Base-by-base conservation (phyloP, 352 stramenopile genomes). In the Pythium vanterpoolii region DNA sequence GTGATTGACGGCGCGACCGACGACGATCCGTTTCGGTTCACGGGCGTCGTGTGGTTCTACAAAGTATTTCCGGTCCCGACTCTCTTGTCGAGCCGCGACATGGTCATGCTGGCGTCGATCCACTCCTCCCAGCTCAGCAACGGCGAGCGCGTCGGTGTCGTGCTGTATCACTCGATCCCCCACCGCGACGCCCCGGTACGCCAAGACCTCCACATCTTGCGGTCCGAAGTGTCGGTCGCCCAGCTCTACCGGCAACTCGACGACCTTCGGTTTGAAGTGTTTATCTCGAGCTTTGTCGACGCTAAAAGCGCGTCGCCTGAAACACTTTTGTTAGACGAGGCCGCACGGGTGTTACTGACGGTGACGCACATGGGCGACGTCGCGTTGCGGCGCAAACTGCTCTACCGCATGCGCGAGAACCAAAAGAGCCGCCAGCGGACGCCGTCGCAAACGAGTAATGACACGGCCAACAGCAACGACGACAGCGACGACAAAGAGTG, bases 111-210 rank as follows among this genome's bases (percentile, higher is more conserved):
- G 23, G 38, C 38, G 8, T 34, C 31, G 3, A 47, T 56, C 13
- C 62, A 60, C 31, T 6, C 31, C 4, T 36, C 48, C 8, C 18
- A 51, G 48, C 39, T 64, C 19, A 57, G 55, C 42, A 60, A 48
- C 13, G 77, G 77, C 40, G 77, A 87, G 45, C 69, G 68, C 18
- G 68, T 90, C 53, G 70, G 68, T 4, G 76, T 85, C 58, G 68
- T 61, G 6, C 59, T 87, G 6, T 54, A 72, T 14, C 79, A 90
- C 60, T 87, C 79, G 18, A 68, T 90, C 34, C 53, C 77, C 31
- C 64, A 87, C 23, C 66, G 64, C 1, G 76, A 84, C 50, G 46
- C 83, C 13, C 78, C 78, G 0, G 65, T 74, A 43, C 49, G 74
- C 9, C 69, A 50, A 4, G 60, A 74, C 10, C 48, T 68, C 2